A percentile compares a stretch with the other conserved stretches of the same genome.
Conservation (phyloP, 441 rosid species). For the Gossypium schwendimanii region DNA sequence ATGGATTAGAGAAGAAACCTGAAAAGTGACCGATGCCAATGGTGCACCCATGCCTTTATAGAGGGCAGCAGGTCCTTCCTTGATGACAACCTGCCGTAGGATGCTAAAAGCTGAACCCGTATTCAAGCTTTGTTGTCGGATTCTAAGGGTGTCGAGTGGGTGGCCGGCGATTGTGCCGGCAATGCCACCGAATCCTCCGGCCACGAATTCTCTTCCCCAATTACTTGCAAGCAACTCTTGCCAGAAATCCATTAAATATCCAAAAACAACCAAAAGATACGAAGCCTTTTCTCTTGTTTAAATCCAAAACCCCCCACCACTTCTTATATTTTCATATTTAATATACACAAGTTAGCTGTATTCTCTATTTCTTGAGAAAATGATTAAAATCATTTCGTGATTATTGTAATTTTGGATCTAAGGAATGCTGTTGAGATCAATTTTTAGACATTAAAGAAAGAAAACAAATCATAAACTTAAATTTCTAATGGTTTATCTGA, state of each 20-base stretch:
- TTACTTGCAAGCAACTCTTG: constrained; percentile 68
- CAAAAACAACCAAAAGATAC: not conserved
- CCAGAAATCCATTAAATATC: constrained; percentile 60
- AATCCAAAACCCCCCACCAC: not conserved
- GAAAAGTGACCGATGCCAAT: constrained; percentile 83
- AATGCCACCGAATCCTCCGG: constrained; percentile 86
- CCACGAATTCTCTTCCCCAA: constrained; percentile 76
- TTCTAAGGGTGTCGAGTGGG: constrained; percentile 79
- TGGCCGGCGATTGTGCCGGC: constrained; percentile 85
- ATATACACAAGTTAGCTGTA: too few species aligned
- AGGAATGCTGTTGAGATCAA: too few species aligned
- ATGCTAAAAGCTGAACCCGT: constrained; percentile 67
- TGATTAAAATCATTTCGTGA: too few species aligned
- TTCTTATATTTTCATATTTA: too few species aligned
- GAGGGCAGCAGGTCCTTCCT: constrained; percentile 64
- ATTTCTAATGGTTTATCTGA: too few species aligned
- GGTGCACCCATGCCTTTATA: constrained; percentile 93
- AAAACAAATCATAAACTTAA: too few species aligned
- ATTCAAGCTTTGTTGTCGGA: constrained; percentile 60
- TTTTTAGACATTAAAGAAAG: too few species aligned
- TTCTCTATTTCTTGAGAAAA: too few species aligned
- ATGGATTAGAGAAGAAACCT: constrained; percentile 36
- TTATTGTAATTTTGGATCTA: too few species aligned
- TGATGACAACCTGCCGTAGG: constrained; percentile 46
- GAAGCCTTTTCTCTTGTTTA: not conserved